Evolutionary conservation across 2,329 filamentous ascomycete genomes (phyloP), one percentile per base, ranked within the genome.

Genomic region (Leptographium procerum): DNA sequence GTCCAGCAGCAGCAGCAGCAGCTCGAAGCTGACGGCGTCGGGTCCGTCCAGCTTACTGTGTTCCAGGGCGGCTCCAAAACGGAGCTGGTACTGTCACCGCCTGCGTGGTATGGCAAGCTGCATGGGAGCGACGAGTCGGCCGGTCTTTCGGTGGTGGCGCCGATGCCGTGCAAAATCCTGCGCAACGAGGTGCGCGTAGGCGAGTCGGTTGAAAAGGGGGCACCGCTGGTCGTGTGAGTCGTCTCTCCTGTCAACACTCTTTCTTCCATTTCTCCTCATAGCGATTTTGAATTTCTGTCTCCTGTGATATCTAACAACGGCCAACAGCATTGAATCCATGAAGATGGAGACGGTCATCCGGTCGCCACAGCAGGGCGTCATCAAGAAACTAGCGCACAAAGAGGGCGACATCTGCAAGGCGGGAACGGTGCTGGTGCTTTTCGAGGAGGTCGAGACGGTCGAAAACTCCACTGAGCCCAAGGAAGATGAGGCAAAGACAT

Each of bases 111-210:
- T 59, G 88, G 91, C 65, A 92, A 95, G 72, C 91, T 90, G 0
- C 77, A 96, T 9, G 91, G 92, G 0, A 75, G 88, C 62, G 60
- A 61, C 36, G 40, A 36, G 69, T 89, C 95, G 67, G 80, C 81
- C 0, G 79, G 85, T 8, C 91, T 92, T 60, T 94, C 87, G 57
- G 90, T 97, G 1, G 79, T 89, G 28, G 90, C 94, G 26, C 94
- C 94, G 0, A 99, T 99, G 94, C 94, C 94, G 1, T 97, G 94
- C 74, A 97, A 97, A 75, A 87, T 99, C 29, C 74, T 99, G 61
- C 84, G 89, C 64, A 94, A 96, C 53, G 89, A 96, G 71, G 90
- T 96, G 0, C 74, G 79, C 31, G 90, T 90, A 65, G 94, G 94
- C 0, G 84, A 95, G 63, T 73, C 72, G 52, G 94, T 99, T 19